Conservation (phyloP, 1,284 basidiomycete species). For the Papiliotrema flavescens region DNA sequence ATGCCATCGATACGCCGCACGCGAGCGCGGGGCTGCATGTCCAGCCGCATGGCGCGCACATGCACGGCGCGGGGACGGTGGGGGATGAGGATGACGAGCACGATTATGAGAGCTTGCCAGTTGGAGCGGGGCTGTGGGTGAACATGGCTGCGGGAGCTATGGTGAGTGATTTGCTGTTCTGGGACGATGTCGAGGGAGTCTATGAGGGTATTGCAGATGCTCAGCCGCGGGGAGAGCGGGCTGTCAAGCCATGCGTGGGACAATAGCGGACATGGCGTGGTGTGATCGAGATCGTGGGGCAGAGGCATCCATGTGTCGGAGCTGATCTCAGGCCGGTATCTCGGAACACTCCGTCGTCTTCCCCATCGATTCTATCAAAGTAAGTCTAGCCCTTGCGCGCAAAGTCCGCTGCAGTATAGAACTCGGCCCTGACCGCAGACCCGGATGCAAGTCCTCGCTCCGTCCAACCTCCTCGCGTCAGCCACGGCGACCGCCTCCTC, state of each 20-base stretch:
- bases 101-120: constrained; percentile 49
- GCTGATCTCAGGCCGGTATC: constrained; percentile 77
- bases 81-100: constrained; percentile 42
- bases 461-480: constrained; percentile 12
- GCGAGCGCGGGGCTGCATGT: constrained; percentile 17
- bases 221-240: too few relatives aligned
- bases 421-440: constrained; percentile 58
- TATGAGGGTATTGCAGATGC: too few relatives aligned
- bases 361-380: constrained; percentile 97
- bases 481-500: too few relatives aligned
- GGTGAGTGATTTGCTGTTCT: constrained; percentile 61
- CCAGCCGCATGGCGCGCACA: constrained; percentile 22
- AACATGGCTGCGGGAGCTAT: constrained; percentile 97
- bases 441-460: constrained; percentile 90
- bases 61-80: constrained; percentile 5
- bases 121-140: constrained; percentile 55
- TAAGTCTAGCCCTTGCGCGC: constrained; percentile 45
- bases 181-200: neutral
- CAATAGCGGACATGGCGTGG: too few relatives aligned
- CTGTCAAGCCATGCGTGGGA: too few relatives aligned
- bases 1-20: constrained; percentile 2
- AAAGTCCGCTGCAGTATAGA: neutral
- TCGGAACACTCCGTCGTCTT: constrained; percentile 99
- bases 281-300: too few relatives aligned
- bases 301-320: too few relatives aligned